A percentile compares a stretch with the other conserved stretches of the same genome.
Conservation (phyloP, 306 rosid species). For the Quercus parvula region DNA sequence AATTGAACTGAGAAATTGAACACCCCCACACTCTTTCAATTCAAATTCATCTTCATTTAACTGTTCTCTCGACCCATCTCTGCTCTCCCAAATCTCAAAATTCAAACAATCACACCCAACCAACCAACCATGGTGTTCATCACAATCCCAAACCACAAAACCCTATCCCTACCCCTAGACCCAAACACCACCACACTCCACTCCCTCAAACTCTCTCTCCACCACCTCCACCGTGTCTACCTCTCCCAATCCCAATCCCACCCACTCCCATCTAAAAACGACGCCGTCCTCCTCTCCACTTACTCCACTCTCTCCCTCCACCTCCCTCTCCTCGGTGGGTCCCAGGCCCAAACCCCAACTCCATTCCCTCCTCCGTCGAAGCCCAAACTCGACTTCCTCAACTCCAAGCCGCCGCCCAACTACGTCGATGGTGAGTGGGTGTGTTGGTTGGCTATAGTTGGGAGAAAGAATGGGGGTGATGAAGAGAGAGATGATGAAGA, state of each 20-base stretch:
- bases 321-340: constrained; percentile 37
- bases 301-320: constrained; percentile 43
- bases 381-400: constrained; percentile 72
- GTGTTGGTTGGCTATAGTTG: too few species aligned
- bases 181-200: constrained; percentile 62
- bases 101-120: too few species aligned
- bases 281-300: constrained; percentile 43
- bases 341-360: constrained; percentile 56
- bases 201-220: not conserved
- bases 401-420: constrained; percentile 74
- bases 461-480: too few species aligned
- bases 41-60: too few species aligned
- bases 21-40: too few species aligned
- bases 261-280: constrained; percentile 21
- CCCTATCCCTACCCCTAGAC: constrained; percentile 49
- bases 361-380: constrained; percentile 47
- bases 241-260: constrained; percentile 44
- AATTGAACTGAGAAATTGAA: too few species aligned
- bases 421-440: constrained; percentile 39
- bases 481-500: too few species aligned
- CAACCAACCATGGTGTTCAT: constrained; percentile 55
- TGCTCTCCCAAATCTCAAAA: too few species aligned
- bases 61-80: too few species aligned
- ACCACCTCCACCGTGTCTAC: constrained; percentile 59
- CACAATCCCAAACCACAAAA: constrained; percentile 47